These are phyloP conservation scores for Balansia obtecta DNA, from an alignment of 2,329 filamentous ascomycete genomes.

Conservation along the genomic window DNA sequence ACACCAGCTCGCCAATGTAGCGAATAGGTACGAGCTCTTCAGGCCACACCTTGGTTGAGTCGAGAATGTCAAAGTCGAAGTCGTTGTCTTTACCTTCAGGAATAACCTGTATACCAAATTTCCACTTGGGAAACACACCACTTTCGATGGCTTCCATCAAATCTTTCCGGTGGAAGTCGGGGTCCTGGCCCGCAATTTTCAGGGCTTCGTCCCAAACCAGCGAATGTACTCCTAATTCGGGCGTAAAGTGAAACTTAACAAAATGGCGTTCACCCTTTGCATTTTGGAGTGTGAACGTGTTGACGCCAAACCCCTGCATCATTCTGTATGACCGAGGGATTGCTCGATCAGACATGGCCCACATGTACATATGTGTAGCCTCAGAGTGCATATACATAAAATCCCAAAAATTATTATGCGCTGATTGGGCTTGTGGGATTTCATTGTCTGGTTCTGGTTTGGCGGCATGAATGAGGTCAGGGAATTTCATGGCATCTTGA, in stretches of 20 bases:
- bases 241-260: constrained; percentile 68
- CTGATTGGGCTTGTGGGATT: constrained; percentile 56
- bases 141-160: constrained; percentile 61
- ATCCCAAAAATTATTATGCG: constrained; percentile 70
- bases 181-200: constrained; percentile 62
- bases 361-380: constrained; percentile 68
- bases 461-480: constrained; percentile 48
- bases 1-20: constrained; percentile 67
- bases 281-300: constrained; percentile 61
- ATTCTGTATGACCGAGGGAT: constrained; percentile 68
- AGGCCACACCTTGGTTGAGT: constrained; percentile 79
- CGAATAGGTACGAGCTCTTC: constrained; percentile 63
- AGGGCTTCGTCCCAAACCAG: constrained; percentile 71
- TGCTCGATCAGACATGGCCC: constrained; percentile 62
- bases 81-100: constrained; percentile 59
- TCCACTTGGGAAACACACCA: constrained; percentile 63
- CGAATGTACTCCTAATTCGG: constrained; percentile 62
- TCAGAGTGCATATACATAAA: constrained; percentile 53
- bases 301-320: constrained; percentile 81
- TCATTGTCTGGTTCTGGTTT: constrained; percentile 47
- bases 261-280: constrained; percentile 56
- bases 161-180: constrained; percentile 73
- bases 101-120: constrained; percentile 70
- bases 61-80: constrained; percentile 77
- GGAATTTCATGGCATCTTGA: constrained; percentile 64